phyloP scores from a whole-genome alignment of 306 rosid species.

The Rosa chinensis region DNA sequence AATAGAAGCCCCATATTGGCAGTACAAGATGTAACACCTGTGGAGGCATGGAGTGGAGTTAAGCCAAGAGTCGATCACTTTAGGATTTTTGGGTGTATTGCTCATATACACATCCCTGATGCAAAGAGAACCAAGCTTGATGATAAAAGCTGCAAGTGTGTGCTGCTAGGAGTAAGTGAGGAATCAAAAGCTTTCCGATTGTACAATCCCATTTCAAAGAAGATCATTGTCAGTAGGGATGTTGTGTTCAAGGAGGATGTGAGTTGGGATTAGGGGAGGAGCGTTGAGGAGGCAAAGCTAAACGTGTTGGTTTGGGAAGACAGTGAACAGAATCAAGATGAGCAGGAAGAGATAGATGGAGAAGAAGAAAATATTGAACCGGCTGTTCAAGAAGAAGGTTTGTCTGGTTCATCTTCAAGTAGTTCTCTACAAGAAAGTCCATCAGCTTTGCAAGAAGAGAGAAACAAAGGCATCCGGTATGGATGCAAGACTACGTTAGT shows the following conservation, averaged over 20 bases:
- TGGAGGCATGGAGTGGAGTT: not conserved
- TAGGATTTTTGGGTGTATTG: not conserved
- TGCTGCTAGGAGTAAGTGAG: not conserved
- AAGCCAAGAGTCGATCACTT: not conserved
- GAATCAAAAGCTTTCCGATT: not conserved
- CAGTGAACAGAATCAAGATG: not conserved
- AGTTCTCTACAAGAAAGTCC: not conserved
- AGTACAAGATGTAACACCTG: not conserved
- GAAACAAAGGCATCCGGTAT: not conserved
- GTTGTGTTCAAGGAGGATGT: not conserved
- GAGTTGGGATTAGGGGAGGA: not conserved
- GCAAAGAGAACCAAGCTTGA: not conserved
- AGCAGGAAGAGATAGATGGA: not conserved
- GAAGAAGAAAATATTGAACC: too few relatives aligned
- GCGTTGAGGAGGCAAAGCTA: not conserved
- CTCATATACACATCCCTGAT: not conserved
- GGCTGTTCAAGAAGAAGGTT: too few relatives aligned
- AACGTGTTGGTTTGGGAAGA: not conserved
- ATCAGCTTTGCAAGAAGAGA: not conserved
- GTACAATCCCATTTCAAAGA: not conserved
- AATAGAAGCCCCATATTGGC: not conserved
- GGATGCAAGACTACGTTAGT: not conserved
- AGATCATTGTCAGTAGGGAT: not conserved
- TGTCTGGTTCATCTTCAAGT: not conserved
- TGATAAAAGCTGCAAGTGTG: slow-evolving; percentile 4